Percentiles rank a stretch among this genome's conserved stretches.
Evolutionary conservation across 768 basidiomycete genomes (phyloP).

Genomic region (Pleurotus pulmonarius): DNA sequence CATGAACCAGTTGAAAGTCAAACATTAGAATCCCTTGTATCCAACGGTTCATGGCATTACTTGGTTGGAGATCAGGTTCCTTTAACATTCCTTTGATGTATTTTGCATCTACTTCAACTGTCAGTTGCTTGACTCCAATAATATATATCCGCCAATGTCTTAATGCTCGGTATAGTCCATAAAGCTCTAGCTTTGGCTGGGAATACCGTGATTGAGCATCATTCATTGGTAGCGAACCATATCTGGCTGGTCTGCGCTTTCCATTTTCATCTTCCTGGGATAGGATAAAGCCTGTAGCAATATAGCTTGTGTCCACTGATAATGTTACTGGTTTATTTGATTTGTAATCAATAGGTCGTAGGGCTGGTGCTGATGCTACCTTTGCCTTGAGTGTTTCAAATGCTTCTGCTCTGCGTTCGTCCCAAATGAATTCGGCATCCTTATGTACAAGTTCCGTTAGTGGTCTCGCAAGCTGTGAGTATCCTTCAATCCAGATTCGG

Average conservation of each 20-base stretch:
- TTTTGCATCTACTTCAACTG: slow-evolving; percentile 30
- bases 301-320: slow-evolving; percentile 25
- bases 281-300: slow-evolving; percentile 26
- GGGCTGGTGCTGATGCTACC: slow-evolving; percentile 14
- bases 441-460: slow-evolving; percentile 14
- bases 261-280: slow-evolving; percentile 23
- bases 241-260: slow-evolving; percentile 17
- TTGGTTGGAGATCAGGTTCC: slow-evolving; percentile 26
- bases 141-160: slow-evolving; percentile 15
- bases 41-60: slow-evolving; percentile 28
- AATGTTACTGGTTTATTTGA: slow-evolving; percentile 20
- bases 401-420: slow-evolving; percentile 13
- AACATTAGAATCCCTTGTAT: slow-evolving; percentile 27
- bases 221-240: slow-evolving; percentile 27
- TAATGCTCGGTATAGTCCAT: slow-evolving; percentile 25
- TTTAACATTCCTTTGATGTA: slow-evolving; percentile 31
- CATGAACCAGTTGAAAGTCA: slow-evolving; percentile 28
- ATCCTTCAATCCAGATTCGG: slow-evolving; percentile 16
- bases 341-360: slow-evolving; percentile 26
- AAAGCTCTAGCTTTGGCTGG: slow-evolving; percentile 32
- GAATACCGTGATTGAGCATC: slow-evolving; percentile 23
- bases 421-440: slow-evolving; percentile 22
- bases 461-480: slow-evolving; percentile 11
- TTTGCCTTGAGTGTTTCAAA: slow-evolving; percentile 14
- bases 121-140: slow-evolving; percentile 16